A percentile compares a stretch with the other conserved stretches of the same genome.
Conservation (phyloP, 306 rosid genomes). For the Hippophae tibetana region DNA sequence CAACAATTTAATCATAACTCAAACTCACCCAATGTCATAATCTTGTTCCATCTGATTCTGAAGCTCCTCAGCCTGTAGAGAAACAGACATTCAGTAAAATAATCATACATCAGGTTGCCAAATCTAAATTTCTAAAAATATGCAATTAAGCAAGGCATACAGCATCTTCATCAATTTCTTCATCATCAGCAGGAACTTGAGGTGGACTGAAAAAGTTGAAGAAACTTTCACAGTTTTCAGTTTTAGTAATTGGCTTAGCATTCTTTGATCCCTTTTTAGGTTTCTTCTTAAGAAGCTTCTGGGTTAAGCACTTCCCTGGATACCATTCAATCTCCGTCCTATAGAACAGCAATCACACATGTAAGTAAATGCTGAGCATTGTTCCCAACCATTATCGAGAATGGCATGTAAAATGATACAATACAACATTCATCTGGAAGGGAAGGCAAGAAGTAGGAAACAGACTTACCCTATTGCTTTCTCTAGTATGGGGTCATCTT, state of each 20-base stretch:
- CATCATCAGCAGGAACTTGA: slow-evolving; percentile 82
- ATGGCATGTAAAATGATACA: no score
- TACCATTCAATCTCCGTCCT: slow-evolving; percentile 90
- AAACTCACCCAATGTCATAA: slow-evolving; percentile 74
- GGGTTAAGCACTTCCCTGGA: slow-evolving; percentile 74
- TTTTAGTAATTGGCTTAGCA: slow-evolving; percentile 83
- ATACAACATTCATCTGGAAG: no score
- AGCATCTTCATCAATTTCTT: slow-evolving; percentile 75
- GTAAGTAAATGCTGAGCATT: not conserved
- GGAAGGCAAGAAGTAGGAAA: not conserved
- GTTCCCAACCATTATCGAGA: not conserved
- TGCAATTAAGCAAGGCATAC: slow-evolving; percentile 28
- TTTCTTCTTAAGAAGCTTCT: slow-evolving; percentile 94
- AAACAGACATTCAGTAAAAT: not conserved
- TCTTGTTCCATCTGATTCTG: slow-evolving; percentile 86
- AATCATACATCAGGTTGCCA: not conserved
- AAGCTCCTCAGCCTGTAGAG: slow-evolving; percentile 72
- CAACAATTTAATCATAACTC: not conserved
- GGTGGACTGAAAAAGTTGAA: slow-evolving; percentile 91
- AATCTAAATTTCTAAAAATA: not conserved
- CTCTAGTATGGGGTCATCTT: slow-evolving; percentile 80
- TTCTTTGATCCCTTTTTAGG: slow-evolving; percentile 91
- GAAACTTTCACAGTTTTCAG: slow-evolving; percentile 94
- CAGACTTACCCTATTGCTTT: slow-evolving; percentile 69
- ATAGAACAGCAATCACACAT: slow-evolving; percentile 12